phyloP scores from a whole-genome alignment of 1,139 yeast species.

The Magnusiomyces suaveolens region DNA sequence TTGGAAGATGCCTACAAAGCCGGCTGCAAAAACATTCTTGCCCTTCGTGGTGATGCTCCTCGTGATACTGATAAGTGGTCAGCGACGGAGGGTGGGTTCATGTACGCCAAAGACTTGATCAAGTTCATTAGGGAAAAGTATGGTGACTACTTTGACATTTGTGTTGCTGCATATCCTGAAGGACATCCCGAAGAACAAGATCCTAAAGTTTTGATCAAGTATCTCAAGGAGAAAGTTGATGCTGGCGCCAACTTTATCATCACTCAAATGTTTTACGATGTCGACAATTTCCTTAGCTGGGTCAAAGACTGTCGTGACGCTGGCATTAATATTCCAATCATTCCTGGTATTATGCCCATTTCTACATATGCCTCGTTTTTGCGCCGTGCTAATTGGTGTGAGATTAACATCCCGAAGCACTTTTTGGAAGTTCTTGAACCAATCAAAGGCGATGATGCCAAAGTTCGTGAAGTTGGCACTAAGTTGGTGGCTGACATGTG shows the following conservation, averaged over 20 bases:
- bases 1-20: conserved; percentile 74
- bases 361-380: conserved; percentile 86
- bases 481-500: conserved; percentile 81
- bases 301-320: conserved; percentile 56
- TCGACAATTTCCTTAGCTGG: conserved; percentile 76
- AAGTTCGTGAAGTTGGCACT: conserved; percentile 81
- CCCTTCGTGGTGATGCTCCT: conserved; percentile 95
- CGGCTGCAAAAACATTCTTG: conserved; percentile 92
- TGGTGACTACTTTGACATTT: conserved; percentile 74
- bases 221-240: conserved; percentile 77
- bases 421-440: conserved; percentile 68
- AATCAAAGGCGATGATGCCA: conserved; percentile 79
- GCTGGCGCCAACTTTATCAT: conserved; percentile 89
- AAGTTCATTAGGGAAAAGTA: conserved; percentile 57
- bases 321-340: conserved; percentile 80
- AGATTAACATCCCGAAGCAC: conserved; percentile 64
- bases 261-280: conserved; percentile 91
- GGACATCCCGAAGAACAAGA: conserved; percentile 92
- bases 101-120: conserved; percentile 73
- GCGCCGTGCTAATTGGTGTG: conserved; percentile 93
- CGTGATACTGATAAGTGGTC: conserved; percentile 33
- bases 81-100: conserved; percentile 57
- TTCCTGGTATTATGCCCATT: conserved; percentile 98
- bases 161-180: conserved; percentile 93
- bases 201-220: conserved; percentile 46